Conservation (phyloP, 2,329 filamentous ascomycete species). For the Thelonectria blattea region DNA sequence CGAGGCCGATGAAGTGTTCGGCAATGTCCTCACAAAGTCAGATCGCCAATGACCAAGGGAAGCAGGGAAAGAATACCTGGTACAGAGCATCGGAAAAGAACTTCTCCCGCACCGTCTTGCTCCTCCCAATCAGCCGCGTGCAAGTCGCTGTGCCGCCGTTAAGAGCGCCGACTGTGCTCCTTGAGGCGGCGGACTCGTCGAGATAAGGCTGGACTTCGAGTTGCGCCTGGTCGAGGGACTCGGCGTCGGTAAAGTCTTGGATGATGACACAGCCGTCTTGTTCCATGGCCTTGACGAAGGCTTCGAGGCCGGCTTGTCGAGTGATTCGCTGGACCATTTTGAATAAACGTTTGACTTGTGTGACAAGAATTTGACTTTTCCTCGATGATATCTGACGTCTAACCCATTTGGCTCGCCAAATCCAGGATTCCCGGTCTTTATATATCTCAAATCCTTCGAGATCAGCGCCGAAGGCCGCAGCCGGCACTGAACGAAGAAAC, state of each 20-base stretch:
- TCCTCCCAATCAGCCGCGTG: constrained; percentile 43
- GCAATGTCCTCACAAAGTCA: constrained; percentile 30
- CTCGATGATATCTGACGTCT: no score
- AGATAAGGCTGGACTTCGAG: constrained; percentile 25
- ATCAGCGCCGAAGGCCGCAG: neutral
- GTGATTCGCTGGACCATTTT: constrained; percentile 23
- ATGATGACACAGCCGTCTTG: constrained; percentile 26
- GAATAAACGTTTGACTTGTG: neutral
- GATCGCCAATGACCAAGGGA: constrained; percentile 1
- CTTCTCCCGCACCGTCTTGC: constrained; percentile 43
- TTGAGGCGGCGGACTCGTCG: constrained; percentile 17
- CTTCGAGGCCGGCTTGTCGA: constrained; percentile 16
- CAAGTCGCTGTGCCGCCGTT: constrained; percentile 45
- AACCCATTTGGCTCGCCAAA: no score
- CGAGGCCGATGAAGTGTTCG: constrained; percentile 44
- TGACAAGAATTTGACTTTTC: neutral
- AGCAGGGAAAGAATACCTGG: neutral
- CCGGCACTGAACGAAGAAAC: neutral
- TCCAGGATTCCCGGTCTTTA: neutral
- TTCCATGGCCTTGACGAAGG: constrained; percentile 23
- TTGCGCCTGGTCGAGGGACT: constrained; percentile 14
- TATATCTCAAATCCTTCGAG: neutral
- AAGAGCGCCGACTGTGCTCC: constrained; percentile 33
- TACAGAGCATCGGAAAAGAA: constrained; percentile 38
- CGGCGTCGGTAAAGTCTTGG: constrained; percentile 19